Percentiles rank a stretch among this genome's conserved stretches.
These are phyloP conservation scores for Pichia cabralensis DNA, from an alignment of 805 yeast genomes.

Conservation along the genomic window DNA sequence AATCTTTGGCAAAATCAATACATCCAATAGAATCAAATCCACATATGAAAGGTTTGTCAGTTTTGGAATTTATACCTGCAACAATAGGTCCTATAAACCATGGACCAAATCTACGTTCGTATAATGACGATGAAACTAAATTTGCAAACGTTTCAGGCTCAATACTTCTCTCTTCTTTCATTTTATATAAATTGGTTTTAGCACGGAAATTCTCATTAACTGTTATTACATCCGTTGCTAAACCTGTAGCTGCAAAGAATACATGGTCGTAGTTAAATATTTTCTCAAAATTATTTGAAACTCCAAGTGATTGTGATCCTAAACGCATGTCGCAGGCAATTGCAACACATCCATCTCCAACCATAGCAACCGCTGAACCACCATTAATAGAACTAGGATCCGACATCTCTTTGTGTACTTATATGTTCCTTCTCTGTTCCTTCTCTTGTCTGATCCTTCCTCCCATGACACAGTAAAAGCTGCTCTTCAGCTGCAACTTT, in stretches of 20 bases:
- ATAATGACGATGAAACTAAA: constrained; percentile 79
- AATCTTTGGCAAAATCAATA: constrained; percentile 89
- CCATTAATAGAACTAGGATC: constrained; percentile 79
- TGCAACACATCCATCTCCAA: constrained; percentile 96
- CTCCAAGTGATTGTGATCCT: constrained; percentile 89
- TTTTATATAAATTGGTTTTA: constrained; percentile 79
- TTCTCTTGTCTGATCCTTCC: too few species aligned
- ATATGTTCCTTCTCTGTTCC: background rate
- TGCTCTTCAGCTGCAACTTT: too few species aligned
- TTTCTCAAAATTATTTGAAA: constrained; percentile 88
- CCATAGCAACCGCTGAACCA: constrained; percentile 98
- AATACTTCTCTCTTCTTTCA: constrained; percentile 83
- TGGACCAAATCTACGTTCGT: constrained; percentile 90
- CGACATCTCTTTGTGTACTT: constrained; percentile 44
- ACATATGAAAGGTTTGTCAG: constrained; percentile 81
- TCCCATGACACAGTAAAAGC: too few species aligned
- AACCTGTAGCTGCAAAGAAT: constrained; percentile 86
- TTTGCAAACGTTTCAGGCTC: constrained; percentile 94
- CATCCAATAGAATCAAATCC: constrained; percentile 96
- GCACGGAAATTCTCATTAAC: constrained; percentile 71
- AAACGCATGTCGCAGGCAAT: constrained; percentile 92
- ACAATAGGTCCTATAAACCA: constrained; percentile 95
- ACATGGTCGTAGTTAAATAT: constrained; percentile 79
- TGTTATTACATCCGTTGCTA: constrained; percentile 90
- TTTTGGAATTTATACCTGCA: constrained; percentile 82